Conservation (phyloP, 75 land plant species). For the Picea sitchensis region DNA sequence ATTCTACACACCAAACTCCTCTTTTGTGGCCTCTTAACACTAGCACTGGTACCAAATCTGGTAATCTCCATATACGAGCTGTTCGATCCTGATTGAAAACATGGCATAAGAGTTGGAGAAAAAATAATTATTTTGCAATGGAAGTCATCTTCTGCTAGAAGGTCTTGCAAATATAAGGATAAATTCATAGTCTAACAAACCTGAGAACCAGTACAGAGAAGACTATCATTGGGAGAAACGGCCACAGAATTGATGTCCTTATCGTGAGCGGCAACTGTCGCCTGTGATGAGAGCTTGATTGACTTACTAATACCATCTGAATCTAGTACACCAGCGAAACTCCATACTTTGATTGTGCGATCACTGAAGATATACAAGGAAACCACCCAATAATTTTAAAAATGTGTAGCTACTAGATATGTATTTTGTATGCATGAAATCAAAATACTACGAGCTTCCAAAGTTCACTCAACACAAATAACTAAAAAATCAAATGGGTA, state of each 20-base stretch:
- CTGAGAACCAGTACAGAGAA: conserved; percentile 96
- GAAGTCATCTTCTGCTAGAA: not conserved
- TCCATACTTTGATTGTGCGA: conserved; percentile 86
- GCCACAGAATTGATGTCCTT: conserved; percentile 93
- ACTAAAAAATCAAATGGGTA: too few relatives aligned
- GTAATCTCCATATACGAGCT: conserved; percentile 90
- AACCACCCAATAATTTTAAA: not conserved
- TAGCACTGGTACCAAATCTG: conserved; percentile 58
- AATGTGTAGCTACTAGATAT: not conserved
- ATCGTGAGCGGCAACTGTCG: conserved; percentile 84
- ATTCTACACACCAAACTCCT: conserved; percentile 92
- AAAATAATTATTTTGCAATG: conserved; percentile 5
- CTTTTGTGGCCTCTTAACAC: conserved; percentile 80
- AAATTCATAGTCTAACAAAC: conserved; percentile 25
- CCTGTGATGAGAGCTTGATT: conserved; percentile 48
- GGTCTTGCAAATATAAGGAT: not conserved
- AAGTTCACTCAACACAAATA: too few relatives aligned
- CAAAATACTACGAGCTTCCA: not conserved
- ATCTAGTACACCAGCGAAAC: conserved; percentile 38
- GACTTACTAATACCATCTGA: conserved; percentile 23
- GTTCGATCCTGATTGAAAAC: conserved; percentile 67
- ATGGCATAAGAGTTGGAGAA: not conserved
- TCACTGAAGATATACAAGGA: conserved; percentile 51
- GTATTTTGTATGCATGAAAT: not conserved
- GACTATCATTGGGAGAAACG: conserved; percentile 82